Conservation (phyloP, 2,329 filamentous ascomycete genomes). For the Fusarium decemcellulare region DNA sequence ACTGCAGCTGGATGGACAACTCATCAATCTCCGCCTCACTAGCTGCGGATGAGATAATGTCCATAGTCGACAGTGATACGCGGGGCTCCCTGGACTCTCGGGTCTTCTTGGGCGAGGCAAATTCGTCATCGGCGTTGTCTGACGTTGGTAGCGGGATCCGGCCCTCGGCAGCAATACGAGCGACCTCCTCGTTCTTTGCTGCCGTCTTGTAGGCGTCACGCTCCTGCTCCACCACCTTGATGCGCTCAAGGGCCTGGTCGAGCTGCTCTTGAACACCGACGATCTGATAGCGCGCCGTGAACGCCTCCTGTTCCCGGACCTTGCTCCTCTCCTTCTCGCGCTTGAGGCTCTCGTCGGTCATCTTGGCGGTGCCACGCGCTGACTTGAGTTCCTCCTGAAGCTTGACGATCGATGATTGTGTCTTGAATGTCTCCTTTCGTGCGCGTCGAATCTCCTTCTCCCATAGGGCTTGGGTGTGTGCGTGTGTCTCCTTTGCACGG, state of each 20-base stretch:
- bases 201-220: constrained; percentile 81
- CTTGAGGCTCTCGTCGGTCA: constrained; percentile 71
- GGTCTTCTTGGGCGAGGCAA: constrained; percentile 71
- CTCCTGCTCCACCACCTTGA: constrained; percentile 79
- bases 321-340: constrained; percentile 74
- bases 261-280: constrained; percentile 77
- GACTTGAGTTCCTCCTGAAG: constrained; percentile 81
- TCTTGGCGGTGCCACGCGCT: constrained; percentile 67
- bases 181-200: constrained; percentile 80
- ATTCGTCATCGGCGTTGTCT: constrained; percentile 71
- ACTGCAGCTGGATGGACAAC: constrained; percentile 65
- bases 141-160: constrained; percentile 73
- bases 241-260: constrained; percentile 71
- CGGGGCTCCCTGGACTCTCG: constrained; percentile 54
- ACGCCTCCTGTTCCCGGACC: constrained; percentile 77
- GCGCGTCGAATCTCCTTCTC: constrained; percentile 81
- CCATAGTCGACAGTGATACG: constrained; percentile 62
- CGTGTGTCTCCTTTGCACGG: constrained; percentile 78
- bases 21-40: constrained; percentile 73
- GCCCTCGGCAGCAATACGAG: constrained; percentile 80
- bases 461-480: constrained; percentile 76
- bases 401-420: constrained; percentile 78
- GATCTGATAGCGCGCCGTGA: constrained; percentile 75
- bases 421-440: constrained; percentile 81
- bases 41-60: constrained; percentile 68